Percentiles rank a stretch among this genome's conserved stretches.
Conservation (phyloP, 2,329 filamentous ascomycete species). For the Fusarium siculi region DNA sequence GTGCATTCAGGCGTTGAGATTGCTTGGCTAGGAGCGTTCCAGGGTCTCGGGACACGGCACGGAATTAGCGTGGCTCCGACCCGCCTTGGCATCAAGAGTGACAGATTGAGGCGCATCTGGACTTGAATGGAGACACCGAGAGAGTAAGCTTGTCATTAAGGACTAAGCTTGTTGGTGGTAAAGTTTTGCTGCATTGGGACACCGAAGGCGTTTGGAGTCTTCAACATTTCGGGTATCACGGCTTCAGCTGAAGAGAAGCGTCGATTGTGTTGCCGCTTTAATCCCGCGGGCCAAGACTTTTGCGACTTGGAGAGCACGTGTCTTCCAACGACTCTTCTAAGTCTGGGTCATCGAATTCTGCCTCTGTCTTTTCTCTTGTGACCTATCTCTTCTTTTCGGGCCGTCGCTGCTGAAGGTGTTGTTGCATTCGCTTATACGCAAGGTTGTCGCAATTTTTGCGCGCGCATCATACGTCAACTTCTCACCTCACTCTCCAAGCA, state of each 20-base stretch:
- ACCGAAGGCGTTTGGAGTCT: conserved; percentile 24
- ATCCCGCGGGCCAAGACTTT: conserved; percentile 19
- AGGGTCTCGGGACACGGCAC: conserved; percentile 37
- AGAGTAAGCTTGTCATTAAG: conserved; percentile 19
- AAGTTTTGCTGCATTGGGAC: conserved; percentile 32
- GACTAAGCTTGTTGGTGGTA: conserved; percentile 30
- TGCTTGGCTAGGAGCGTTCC: conserved; percentile 31
- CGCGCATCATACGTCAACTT: neutral
- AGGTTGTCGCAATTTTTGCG: neutral
- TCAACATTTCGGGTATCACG: conserved; percentile 31
- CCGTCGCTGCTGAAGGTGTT: neutral
- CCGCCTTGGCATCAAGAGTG: conserved; percentile 9
- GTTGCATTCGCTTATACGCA: neutral
- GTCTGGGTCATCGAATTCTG: neutral
- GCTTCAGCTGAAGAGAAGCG: conserved; percentile 12
- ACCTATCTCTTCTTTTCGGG: neutral
- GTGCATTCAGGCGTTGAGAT: conserved; percentile 34
- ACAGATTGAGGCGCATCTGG: neutral
- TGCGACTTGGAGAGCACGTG: neutral
- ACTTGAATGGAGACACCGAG: conserved; percentile 29
- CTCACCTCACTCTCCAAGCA: neutral
- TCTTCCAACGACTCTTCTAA: neutral
- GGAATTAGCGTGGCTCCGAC: conserved; percentile 21
- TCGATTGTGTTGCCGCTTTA: conserved; percentile 20
- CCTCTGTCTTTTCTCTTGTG: neutral